Percentiles rank a stretch among this genome's conserved stretches.
phyloP scores from a whole-genome alignment of 2,329 filamentous ascomycete genomes.

The Fusarium pseudograminearum region DNA sequence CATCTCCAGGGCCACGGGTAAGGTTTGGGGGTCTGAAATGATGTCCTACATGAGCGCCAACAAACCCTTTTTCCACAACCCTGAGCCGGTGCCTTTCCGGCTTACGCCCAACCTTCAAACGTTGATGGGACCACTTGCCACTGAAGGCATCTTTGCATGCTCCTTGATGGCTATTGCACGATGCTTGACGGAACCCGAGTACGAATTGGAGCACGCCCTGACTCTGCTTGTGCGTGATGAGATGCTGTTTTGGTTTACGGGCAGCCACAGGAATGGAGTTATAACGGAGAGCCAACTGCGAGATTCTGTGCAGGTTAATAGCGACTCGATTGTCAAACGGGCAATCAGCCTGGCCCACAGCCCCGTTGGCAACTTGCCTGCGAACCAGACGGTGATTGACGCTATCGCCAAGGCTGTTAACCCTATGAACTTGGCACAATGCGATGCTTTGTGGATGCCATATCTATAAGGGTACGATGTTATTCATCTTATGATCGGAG shows the following conservation, averaged over 20 bases:
- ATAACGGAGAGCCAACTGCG: conserved; percentile 74
- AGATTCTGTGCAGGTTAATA: conserved; percentile 86
- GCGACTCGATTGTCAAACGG: conserved; percentile 90
- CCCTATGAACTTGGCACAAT: conserved; percentile 86
- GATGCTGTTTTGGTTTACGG: conserved; percentile 97
- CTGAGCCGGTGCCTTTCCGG: conserved; percentile 95
- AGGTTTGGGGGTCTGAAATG: conserved; percentile 95
- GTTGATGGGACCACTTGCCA: conserved; percentile 94
- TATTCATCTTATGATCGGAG: conserved; percentile 14
- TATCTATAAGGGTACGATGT: conserved; percentile 72
- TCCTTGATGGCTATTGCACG: conserved; percentile 96
- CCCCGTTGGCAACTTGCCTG: conserved; percentile 84
- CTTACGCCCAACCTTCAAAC: conserved; percentile 96
- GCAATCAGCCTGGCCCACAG: conserved; percentile 85
- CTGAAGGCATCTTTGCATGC: conserved; percentile 95
- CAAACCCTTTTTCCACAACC: conserved; percentile 93
- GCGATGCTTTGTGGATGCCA: conserved; percentile 97
- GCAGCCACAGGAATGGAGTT: conserved; percentile 70
- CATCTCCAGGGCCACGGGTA: conserved; percentile 87
- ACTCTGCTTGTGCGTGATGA: conserved; percentile 97
- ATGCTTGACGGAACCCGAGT: conserved; percentile 88
- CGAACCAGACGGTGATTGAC: conserved; percentile 97
- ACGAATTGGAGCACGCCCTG: conserved; percentile 94
- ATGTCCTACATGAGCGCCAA: conserved; percentile 87
- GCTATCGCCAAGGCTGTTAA: conserved; percentile 92